Conservation (phyloP, 768 basidiomycete genomes). For the Cystofilobasidium ferigula region DNA sequence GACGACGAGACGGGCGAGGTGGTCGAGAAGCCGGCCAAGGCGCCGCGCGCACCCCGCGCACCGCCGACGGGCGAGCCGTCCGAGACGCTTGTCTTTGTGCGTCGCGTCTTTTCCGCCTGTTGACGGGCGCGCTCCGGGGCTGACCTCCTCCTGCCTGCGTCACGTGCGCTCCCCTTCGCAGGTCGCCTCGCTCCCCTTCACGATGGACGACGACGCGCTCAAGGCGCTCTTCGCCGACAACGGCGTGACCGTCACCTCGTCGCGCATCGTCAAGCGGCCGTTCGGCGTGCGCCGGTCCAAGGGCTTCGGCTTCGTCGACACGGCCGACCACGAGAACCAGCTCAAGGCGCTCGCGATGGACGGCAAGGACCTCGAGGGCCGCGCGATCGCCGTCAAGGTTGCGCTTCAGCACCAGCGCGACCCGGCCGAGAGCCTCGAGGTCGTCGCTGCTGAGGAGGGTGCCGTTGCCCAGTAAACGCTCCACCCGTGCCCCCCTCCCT, state of each 20-base stretch:
- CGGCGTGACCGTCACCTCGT: conserved; percentile 56
- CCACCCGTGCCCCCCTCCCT: no score
- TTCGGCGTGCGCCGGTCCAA: conserved; percentile 53
- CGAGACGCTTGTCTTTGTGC: conserved; percentile 46
- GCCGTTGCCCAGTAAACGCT: conserved; percentile 12
- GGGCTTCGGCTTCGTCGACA: conserved; percentile 96
- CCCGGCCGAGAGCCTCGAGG: conserved; percentile 30
- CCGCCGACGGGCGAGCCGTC: conserved; percentile 59
- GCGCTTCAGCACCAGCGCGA: conserved; percentile 69
- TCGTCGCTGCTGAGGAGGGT: conserved; percentile 3
- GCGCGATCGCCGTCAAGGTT: conserved; percentile 77
- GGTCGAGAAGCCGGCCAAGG: conserved; percentile 11
- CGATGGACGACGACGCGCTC: conserved; percentile 73
- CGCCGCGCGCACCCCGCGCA: conserved; percentile 22
- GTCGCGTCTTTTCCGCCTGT: conserved; percentile 5
- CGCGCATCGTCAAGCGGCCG: conserved; percentile 58
- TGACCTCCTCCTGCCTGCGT: neutral
- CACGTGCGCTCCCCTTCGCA: neutral
- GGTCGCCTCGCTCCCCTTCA: conserved; percentile 86
- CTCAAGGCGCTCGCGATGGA: conserved; percentile 78
- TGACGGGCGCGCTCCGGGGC: neutral
- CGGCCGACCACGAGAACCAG: conserved; percentile 78
- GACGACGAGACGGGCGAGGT: conserved; percentile 25
- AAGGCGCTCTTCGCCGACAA: conserved; percentile 72
- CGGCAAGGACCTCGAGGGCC: conserved; percentile 69